Evolutionary conservation across 2,329 filamentous ascomycete genomes (phyloP).

Genomic region (Onygenales sp.): DNA sequence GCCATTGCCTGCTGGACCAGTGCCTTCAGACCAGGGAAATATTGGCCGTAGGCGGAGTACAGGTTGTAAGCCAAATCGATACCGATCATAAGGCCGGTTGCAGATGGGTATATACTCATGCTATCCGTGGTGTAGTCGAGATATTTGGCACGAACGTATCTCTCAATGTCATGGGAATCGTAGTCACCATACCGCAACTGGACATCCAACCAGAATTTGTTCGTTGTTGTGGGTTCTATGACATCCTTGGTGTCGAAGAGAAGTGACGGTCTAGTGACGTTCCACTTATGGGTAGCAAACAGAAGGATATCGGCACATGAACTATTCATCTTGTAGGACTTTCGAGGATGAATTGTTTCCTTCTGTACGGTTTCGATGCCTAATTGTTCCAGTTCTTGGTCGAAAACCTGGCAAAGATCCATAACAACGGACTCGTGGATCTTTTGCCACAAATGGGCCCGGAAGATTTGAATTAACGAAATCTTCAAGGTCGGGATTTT

Average conservation of each 20-base stretch:
- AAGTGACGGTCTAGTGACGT: slow-evolving; percentile 84
- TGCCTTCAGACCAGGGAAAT: slow-evolving; percentile 95
- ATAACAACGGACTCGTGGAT: slow-evolving; percentile 98
- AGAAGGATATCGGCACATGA: slow-evolving; percentile 95
- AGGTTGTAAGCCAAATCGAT: slow-evolving; percentile 97
- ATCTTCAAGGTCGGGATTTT: slow-evolving; percentile 99
- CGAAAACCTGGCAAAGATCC: slow-evolving; percentile 97
- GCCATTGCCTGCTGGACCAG: slow-evolving; percentile 97
- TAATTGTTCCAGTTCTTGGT: slow-evolving; percentile 89
- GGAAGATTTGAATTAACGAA: slow-evolving; percentile 96
- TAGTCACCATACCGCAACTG: slow-evolving; percentile 96
- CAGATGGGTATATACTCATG: slow-evolving; percentile 96
- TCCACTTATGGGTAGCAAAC: slow-evolving; percentile 98
- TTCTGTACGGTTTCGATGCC: slow-evolving; percentile 98
- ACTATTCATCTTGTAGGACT: slow-evolving; percentile 99
- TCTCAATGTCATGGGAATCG: slow-evolving; percentile 96
- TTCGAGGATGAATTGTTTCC: slow-evolving; percentile 96
- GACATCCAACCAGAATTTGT: slow-evolving; percentile 99
- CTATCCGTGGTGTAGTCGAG: slow-evolving; percentile 98
- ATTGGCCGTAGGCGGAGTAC: slow-evolving; percentile 96
- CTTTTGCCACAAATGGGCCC: slow-evolving; percentile 99
- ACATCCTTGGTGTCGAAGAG: slow-evolving; percentile 94
- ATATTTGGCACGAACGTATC: slow-evolving; percentile 95
- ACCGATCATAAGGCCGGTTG: slow-evolving; percentile 93
- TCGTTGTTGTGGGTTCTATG: slow-evolving; percentile 87